phyloP scores from a whole-genome alignment of 768 basidiomycete genomes.

The Xerocomus potaroensis region DNA sequence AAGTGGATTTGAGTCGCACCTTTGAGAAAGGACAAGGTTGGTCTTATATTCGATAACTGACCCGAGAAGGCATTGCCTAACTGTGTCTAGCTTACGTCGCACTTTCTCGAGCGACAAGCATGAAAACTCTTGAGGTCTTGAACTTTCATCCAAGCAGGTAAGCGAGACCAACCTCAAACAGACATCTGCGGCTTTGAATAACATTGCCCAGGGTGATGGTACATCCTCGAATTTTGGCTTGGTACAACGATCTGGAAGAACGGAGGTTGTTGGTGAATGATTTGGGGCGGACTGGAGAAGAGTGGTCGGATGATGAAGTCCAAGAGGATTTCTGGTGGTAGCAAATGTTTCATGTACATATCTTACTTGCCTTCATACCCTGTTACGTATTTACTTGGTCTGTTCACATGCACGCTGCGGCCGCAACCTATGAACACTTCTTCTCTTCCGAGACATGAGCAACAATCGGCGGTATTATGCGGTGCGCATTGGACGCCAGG shows the following conservation, averaged over 20 bases:
- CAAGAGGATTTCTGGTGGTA: slow-evolving; percentile 30
- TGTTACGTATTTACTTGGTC: background rate
- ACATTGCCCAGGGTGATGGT: slow-evolving; percentile 49
- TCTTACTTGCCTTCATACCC: background rate
- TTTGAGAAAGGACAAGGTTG: slow-evolving; percentile 82
- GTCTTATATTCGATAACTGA: background rate
- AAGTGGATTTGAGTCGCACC: slow-evolving; percentile 66
- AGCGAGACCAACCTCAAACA: slow-evolving; percentile 15
- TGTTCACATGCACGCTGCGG: background rate
- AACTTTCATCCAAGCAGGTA: slow-evolving; percentile 61
- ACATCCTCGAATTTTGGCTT: slow-evolving; percentile 58
- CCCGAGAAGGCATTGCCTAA: background rate
- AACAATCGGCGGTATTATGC: slow-evolving; percentile 30
- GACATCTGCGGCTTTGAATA: background rate
- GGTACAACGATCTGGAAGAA: slow-evolving; percentile 40
- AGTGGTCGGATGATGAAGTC: slow-evolving; percentile 29
- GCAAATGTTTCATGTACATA: background rate
- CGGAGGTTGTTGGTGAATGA: slow-evolving; percentile 8
- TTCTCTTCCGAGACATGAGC: slow-evolving; percentile 6
- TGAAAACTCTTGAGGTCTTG: slow-evolving; percentile 59
- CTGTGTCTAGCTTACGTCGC: slow-evolving; percentile 56
- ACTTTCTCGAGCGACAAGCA: slow-evolving; percentile 67
- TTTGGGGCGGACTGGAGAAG: slow-evolving; percentile 13
- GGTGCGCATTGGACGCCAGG: slow-evolving; percentile 32
- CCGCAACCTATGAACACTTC: background rate